A percentile compares a stretch with the other conserved stretches of the same genome.
These are phyloP conservation scores for Sporothrix pallida DNA, from an alignment of 2,329 filamentous ascomycete genomes.

Conservation along the genomic window DNA sequence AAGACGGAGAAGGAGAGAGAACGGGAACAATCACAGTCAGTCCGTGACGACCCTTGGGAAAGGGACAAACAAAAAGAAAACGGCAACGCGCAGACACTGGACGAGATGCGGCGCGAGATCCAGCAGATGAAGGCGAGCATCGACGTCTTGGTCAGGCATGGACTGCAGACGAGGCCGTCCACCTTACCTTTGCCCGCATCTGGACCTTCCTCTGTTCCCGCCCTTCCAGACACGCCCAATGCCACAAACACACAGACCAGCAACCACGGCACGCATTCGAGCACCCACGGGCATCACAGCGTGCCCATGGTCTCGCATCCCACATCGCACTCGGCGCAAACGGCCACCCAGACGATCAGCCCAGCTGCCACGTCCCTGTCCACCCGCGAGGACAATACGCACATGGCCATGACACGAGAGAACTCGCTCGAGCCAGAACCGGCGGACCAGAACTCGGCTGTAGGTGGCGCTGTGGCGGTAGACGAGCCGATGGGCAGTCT, in stretches of 20 bases:
- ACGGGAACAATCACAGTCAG: too few species aligned
- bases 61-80: too few species aligned
- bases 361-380: constrained; percentile 38
- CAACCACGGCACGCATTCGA: background rate
- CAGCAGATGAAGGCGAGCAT: constrained; percentile 40
- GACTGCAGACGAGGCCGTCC: constrained; percentile 14
- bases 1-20: background rate
- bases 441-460: constrained; percentile 34
- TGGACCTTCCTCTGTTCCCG: background rate
- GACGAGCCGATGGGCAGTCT: constrained; percentile 59
- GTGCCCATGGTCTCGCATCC: background rate
- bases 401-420: constrained; percentile 53
- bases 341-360: background rate
- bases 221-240: background rate
- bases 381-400: constrained; percentile 41
- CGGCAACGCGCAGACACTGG: background rate
- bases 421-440: constrained; percentile 49
- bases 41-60: too few species aligned
- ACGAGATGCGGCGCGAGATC: constrained; percentile 36
- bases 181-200: background rate
- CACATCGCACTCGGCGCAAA: background rate
- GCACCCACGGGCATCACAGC: constrained; percentile 35
- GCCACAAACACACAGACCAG: background rate
- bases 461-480: constrained; percentile 44
- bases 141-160: constrained; percentile 36